Percentiles rank a stretch among this genome's conserved stretches.
Evolutionary conservation across 345 rosid species (phyloP).

Genomic region (Eucalyptus rudis): DNA sequence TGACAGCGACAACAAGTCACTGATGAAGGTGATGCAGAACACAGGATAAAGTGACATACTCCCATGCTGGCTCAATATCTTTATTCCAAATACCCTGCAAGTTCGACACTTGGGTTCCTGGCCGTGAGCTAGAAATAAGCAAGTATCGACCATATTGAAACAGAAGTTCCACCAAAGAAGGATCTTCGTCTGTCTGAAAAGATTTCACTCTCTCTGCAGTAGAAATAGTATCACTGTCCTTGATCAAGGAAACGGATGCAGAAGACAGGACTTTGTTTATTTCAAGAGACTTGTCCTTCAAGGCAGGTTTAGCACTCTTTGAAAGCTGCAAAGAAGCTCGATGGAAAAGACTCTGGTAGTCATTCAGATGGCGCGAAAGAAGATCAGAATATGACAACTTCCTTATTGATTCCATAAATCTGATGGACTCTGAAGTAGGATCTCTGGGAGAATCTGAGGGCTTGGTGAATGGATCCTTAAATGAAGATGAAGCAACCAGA

Average conservation of each 20-base stretch:
- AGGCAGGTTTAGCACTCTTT: slow-evolving; percentile 20
- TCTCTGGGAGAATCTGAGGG: slow-evolving; percentile 66
- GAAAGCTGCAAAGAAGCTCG: slow-evolving; percentile 68
- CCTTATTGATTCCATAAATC: slow-evolving; percentile 21
- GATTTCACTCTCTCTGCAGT: slow-evolving; percentile 74
- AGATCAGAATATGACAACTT: slow-evolving; percentile 47
- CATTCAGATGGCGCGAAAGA: slow-evolving; percentile 48
- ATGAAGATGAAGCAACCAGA: slow-evolving; percentile 63
- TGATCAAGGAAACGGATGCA: neutral
- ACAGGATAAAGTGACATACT: slow-evolving; percentile 32
- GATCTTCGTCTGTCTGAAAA: slow-evolving; percentile 70
- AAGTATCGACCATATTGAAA: slow-evolving; percentile 88
- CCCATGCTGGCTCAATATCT: slow-evolving; percentile 77
- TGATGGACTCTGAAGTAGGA: slow-evolving; percentile 35
- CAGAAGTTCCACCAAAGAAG: slow-evolving; percentile 70
- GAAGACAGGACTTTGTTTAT: neutral
- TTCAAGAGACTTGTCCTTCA: neutral
- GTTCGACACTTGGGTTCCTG: slow-evolving; percentile 89
- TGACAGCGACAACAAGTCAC: neutral
- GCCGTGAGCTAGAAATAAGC: slow-evolving; percentile 81
- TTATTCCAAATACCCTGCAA: slow-evolving; percentile 94
- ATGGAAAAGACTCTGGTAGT: slow-evolving; percentile 72
- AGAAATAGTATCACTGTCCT: slow-evolving; percentile 18
- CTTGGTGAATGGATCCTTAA: slow-evolving; percentile 69
- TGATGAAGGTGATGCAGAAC: neutral